Percentiles rank a stretch among this genome's conserved stretches.
Evolutionary conservation across 2,329 filamentous ascomycete species (phyloP).

Genomic region (Parastagonospora avenae): DNA sequence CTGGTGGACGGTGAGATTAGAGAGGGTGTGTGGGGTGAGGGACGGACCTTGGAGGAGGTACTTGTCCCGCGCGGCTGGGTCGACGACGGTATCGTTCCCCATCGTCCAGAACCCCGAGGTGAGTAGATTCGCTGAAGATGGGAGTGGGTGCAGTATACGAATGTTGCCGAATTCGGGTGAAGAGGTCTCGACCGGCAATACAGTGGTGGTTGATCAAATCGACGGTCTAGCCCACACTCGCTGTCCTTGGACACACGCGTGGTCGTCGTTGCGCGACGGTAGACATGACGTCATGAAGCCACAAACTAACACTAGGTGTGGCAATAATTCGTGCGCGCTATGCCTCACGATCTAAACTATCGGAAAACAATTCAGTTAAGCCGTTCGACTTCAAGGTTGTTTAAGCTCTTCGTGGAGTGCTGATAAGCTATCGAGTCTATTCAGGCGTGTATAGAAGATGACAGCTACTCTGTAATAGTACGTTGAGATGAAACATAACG

Average conservation of each 20-base stretch:
- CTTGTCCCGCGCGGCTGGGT: constrained; percentile 40
- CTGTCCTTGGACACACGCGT: not conserved
- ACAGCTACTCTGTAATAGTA: too few relatives aligned
- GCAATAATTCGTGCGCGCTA: too few relatives aligned
- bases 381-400: too few relatives aligned
- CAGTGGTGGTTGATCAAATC: too few relatives aligned
- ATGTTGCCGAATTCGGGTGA: too few relatives aligned
- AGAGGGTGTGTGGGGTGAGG: not conserved
- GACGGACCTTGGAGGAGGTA: constrained; percentile 40
- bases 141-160: not conserved
- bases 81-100: constrained; percentile 24
- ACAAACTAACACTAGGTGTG: not conserved
- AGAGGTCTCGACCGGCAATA: too few relatives aligned
- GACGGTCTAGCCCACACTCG: not conserved
- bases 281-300: not conserved
- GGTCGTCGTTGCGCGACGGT: not conserved
- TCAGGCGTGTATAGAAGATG: too few relatives aligned
- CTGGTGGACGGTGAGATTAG: constrained; percentile 7
- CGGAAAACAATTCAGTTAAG: too few relatives aligned
- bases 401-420: too few relatives aligned
- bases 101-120: not conserved
- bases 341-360: too few relatives aligned
- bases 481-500: too few relatives aligned
- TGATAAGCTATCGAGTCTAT: too few relatives aligned
- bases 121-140: not conserved